Evolutionary conservation across 352 stramenopile genomes (phyloP).

Genomic region (Aphanomyces euteiches): DNA sequence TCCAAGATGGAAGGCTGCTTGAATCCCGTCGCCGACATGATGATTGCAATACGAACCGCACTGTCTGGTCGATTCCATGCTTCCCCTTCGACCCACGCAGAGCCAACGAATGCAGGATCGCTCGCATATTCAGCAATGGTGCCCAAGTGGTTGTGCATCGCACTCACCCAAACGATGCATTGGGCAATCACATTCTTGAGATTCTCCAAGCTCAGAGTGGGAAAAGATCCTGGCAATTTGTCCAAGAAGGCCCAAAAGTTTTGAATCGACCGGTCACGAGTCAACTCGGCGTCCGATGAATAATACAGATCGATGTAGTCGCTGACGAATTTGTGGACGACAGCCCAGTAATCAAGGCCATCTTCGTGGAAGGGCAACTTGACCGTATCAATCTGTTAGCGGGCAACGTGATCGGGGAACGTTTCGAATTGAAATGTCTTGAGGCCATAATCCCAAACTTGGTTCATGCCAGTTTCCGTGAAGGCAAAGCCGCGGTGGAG

Average conservation of each 20-base stretch:
- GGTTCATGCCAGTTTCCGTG: slow-evolving; percentile 16
- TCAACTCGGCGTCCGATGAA: neutral
- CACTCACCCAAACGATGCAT: neutral
- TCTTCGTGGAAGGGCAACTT: slow-evolving; percentile 27
- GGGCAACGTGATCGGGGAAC: slow-evolving; percentile 13
- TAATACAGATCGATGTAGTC: slow-evolving; percentile 26
- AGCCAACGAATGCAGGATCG: neutral
- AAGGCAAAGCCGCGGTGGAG: slow-evolving; percentile 19
- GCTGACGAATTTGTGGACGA: slow-evolving; percentile 10
- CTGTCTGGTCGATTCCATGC: neutral
- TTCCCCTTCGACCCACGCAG: slow-evolving; percentile 8
- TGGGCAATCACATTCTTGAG: neutral
- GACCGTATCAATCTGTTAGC: slow-evolving; percentile 17
- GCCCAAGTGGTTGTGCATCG: neutral
- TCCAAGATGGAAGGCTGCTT: neutral
- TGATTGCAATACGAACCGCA: neutral
- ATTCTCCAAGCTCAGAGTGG: neutral
- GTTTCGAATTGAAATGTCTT: slow-evolving; percentile 4
- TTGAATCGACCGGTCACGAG: neutral
- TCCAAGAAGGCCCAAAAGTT: slow-evolving; percentile 20
- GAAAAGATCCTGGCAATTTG: neutral
- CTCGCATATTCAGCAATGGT: slow-evolving; percentile 4
- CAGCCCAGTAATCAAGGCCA: slow-evolving; percentile 21
- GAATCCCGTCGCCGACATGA: slow-evolving; percentile 7
- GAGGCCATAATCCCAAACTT: slow-evolving; percentile 22